Evolutionary conservation across 768 basidiomycete species (phyloP).

Genomic region (Cyathus striatus): DNA sequence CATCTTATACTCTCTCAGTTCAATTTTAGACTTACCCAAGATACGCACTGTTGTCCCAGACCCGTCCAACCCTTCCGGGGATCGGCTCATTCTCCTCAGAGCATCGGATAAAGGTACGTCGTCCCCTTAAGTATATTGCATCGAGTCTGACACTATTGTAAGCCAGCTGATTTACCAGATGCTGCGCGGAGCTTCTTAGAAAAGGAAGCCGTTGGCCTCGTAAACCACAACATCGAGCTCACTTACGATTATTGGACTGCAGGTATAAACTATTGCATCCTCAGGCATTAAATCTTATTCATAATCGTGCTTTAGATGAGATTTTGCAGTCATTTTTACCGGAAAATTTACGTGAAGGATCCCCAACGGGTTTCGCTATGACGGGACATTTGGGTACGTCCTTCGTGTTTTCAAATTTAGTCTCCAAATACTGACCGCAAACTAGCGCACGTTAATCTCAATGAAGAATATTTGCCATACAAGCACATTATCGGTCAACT

Average conservation of each 20-base stretch:
- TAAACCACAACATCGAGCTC: conserved; percentile 56
- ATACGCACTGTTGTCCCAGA: conserved; percentile 54
- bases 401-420: neutral
- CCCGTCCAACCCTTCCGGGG: conserved; percentile 38
- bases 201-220: conserved; percentile 50
- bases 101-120: conserved; percentile 54
- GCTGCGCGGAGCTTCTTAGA: conserved; percentile 53
- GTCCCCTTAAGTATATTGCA: conserved; percentile 2
- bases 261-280: conserved; percentile 34
- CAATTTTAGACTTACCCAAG: conserved; percentile 65
- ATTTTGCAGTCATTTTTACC: conserved; percentile 82
- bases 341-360: conserved; percentile 65
- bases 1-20: conserved; percentile 28
- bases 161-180: conserved; percentile 64
- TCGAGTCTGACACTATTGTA: conserved; percentile 22
- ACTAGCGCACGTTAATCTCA: conserved; percentile 89
- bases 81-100: conserved; percentile 64
- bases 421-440: conserved; percentile 4
- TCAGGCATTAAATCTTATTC: neutral
- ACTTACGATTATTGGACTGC: conserved; percentile 88
- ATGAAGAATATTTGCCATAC: conserved; percentile 87
- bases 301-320: conserved; percentile 54
- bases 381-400: conserved; percentile 85
- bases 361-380: conserved; percentile 83
- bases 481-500: conserved; percentile 89